Base-by-base conservation (phyloP, 192 early-diverging fungal genomes). In the Gonapodya sp. region DNA sequence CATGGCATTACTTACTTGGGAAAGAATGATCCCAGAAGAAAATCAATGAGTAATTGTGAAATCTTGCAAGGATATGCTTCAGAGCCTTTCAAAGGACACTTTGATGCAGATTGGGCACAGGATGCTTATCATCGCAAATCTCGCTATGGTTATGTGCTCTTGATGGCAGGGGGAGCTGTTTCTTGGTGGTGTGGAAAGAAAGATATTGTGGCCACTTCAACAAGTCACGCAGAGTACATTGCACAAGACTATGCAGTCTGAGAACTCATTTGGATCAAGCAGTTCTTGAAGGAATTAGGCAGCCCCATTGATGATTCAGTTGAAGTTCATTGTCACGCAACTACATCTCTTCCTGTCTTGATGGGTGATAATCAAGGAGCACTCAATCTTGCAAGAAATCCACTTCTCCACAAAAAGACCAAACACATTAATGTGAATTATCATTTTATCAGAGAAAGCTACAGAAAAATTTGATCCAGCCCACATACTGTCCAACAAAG, bases 101-200 rank as follows among this genome's bases (percentile, higher is more conserved):
- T 16, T 64, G 24, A 64, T 64, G 46, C 46, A 16, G 46, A 64
- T 64, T 64, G 46, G 46, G 46, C 46, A 64, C 8, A 24, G 24
- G 46, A 64, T 24, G 24, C 8, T 8, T 24, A 64, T 64, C 8
- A 64, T 24, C 8, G 46, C 8, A 64, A 64, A 64, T 64, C 46
- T 16, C 8, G 46, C 8, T 64, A 64, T 64, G 46, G 46, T 24
- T 64, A 64, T 64, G 46, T 64, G 46, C 24, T 64, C 46, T 64
- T 64, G 46, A 64, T 64, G 46, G 46, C 46, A 64, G 46, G 46
- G 46, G 46, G 46, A 64, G 46, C 46, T 64, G 46, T 64, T 64
- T 16, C 8, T 64, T 64, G 46, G 46, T 64, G 46, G 46, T 16
- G 46, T 64, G 46, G 46, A 64, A 64, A 64, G 46, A 8, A 64